Base-by-base conservation (phyloP, 1,139 yeast genomes). In the Wickerhamomyces sp. region DNA sequence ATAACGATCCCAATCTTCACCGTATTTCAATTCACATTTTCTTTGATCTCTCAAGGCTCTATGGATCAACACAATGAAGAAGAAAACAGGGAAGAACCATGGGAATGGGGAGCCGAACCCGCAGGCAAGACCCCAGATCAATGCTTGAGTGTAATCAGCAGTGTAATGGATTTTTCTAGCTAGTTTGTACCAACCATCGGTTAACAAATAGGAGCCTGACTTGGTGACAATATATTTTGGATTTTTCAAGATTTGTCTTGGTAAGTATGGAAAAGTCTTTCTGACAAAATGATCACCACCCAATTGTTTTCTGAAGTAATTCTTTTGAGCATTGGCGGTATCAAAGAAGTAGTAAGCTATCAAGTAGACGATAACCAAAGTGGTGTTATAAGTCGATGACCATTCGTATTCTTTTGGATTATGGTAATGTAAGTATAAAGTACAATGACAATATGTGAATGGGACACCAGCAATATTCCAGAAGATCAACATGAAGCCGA, bases 401-500 rank as follows among this genome's bases (percentile, higher is more conserved):
- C 92, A 81, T 41, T 70, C 63, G 68, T 92, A 92, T 58, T 85
- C 95, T 26, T 68, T 54, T 35, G 97, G 97, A 44, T 86, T 76
- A 63, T 86, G 96, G 67, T 79, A 81, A 49, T 80, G 81, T 56
- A 92, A 65, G 69, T 68, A 92, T 53, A 92, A 72, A 10, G 96
- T 86, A 63, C 95, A 84, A 62, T 89, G 96, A 65, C 96, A 88
- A 70, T 92, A 92, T 36, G 97, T 92, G 78, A 81, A 92, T 38
- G 98, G 98, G 31, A 92, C 98, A 55, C 98, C 98, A 28, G 97
- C 96, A 64, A 92, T 88, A 68, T 92, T 92, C 98, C 98, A 92
- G 73, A 92, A 92, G 54, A 90, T 79, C 52, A 92, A 78, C 97
- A 92, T 89, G 70, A 94, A 92, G 12, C 98, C 98, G 56, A 92